Evolutionary conservation across 2,329 filamentous ascomycete species (phyloP).

Genomic region (Orbilia brochopaga): DNA sequence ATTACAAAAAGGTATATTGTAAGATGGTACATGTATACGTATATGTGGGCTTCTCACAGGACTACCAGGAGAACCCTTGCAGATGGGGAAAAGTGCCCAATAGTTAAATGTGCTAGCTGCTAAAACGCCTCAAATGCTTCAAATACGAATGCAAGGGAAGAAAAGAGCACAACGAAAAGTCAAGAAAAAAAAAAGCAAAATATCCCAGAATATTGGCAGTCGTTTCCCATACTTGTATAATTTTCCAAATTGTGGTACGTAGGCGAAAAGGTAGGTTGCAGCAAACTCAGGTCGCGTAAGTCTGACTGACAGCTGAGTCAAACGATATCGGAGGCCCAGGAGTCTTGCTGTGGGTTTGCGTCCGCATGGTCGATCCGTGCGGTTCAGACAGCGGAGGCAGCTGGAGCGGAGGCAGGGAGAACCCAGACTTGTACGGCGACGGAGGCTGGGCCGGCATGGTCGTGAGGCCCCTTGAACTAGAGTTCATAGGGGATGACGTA

Average conservation of each 20-base stretch:
- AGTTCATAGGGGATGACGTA: slow-evolving; percentile 49
- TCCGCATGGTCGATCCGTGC: slow-evolving; percentile 29
- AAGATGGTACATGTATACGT: slow-evolving; percentile 19
- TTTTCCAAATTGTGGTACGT: background rate
- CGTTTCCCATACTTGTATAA: background rate
- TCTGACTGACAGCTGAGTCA: slow-evolving; percentile 37
- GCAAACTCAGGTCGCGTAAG: slow-evolving; percentile 35
- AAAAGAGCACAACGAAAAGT: slow-evolving; percentile 14
- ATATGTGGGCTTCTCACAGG: slow-evolving; percentile 8
- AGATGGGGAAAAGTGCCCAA: slow-evolving; percentile 12
- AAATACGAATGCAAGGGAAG: slow-evolving; percentile 18
- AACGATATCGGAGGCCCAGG: slow-evolving; percentile 45
- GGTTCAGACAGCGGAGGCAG: slow-evolving; percentile 38
- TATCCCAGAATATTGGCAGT: slow-evolving; percentile 6
- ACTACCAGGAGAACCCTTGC: slow-evolving; percentile 27
- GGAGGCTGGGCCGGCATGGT: slow-evolving; percentile 45
- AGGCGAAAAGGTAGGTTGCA: no score
- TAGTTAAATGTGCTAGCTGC: slow-evolving; percentile 25
- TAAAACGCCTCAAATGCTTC: slow-evolving; percentile 47
- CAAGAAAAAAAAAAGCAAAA: background rate
- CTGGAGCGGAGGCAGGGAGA: slow-evolving; percentile 39
- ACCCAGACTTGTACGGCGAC: slow-evolving; percentile 43
- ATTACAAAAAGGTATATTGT: slow-evolving; percentile 39
- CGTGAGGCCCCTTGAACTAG: slow-evolving; percentile 33
- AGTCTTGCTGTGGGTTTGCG: slow-evolving; percentile 35